Evolutionary conservation across 192 early-diverging fungal species (phyloP), one percentile per base, ranked within the genome.

Genomic region (Haplosporangium gracile): DNA sequence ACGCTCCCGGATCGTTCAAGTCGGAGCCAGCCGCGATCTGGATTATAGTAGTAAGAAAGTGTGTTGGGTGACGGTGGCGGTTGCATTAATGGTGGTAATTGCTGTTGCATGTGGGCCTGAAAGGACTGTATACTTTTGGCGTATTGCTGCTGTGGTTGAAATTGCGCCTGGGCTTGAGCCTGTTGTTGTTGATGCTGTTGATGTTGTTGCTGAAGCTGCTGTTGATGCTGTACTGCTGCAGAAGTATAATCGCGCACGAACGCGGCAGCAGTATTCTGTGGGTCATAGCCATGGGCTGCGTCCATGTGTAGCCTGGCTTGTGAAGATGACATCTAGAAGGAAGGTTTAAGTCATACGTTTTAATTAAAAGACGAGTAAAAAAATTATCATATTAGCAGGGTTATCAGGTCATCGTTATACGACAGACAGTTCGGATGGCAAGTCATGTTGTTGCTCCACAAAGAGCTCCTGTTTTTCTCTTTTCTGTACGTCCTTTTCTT

Each of bases 21-120:
- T 36, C 83, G 75, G 22, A 90, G 76, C 91, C 91, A 90, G 7
- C 82, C 83, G 29, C 88, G 84, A 51, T 83, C 81, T 38, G 79
- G 84, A 72, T 88, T 85, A 76, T 89, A 91, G 68, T 89, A 91
- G 75, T 92, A 92, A 26, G 88, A 91, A 1, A 89, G 68, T 13
- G 89, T 75, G 70, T 89, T 92, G 26, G 91, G 91, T 24, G 90
- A 90, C 29, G 89, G 89, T n/a, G 91, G 91, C 38, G 91, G 91
- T 18, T 90, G 88, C 91, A 92, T 92, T 42, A 92, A 86, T 38
- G 90, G 85, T 5, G 91, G 89, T 36, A 82, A 34, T 22, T 88
- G 78, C 16, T 81, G 84, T 32, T 86, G 79, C 1, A 80, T 39
- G 38, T 78, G 84, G 7, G 78, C 34, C 20, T 72, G 84, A 45